Conservation (phyloP, 257 asterid genomes). For the Solanum clarkiae region DNA sequence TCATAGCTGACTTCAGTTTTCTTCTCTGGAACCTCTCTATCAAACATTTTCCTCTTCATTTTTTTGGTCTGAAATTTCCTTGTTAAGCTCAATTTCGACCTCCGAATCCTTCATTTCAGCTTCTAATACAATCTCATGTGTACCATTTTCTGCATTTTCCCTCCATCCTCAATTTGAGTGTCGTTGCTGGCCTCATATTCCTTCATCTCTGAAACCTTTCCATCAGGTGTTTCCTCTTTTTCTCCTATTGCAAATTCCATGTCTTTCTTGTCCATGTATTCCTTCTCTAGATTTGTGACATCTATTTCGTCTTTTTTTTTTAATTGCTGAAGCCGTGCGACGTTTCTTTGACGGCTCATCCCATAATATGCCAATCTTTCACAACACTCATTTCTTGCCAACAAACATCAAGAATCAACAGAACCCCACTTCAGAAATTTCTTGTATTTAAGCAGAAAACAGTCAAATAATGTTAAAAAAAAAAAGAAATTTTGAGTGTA, state of each 20-base stretch:
- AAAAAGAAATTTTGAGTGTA: not conserved
- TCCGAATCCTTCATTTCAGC: slow-evolving; percentile 10
- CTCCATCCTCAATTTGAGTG: not conserved
- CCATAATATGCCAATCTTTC: not conserved
- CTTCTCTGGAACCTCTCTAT: slow-evolving; percentile 23
- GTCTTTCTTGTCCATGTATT: slow-evolving; percentile 9
- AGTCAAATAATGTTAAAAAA: not conserved
- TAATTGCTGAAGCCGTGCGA: slow-evolving; percentile 16
- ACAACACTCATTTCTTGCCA: not conserved
- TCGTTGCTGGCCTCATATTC: slow-evolving; percentile 14
- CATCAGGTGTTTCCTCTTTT: slow-evolving; percentile 2
- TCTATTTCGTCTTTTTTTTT: not conserved
- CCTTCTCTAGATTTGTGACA: not conserved
- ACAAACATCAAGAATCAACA: not conserved
- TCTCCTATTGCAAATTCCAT: not conserved
- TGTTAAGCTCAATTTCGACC: not conserved
- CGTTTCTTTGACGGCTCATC: slow-evolving; percentile 44
- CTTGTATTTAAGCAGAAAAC: too few species aligned
- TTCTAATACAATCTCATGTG: not conserved
- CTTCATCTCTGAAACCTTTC: slow-evolving; percentile 14
- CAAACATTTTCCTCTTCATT: not conserved
- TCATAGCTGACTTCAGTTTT: slow-evolving; percentile 15
- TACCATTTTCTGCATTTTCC: not conserved
- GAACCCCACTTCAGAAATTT: not conserved
- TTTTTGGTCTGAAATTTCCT: slow-evolving; percentile 17